Base-by-base conservation (phyloP, 768 basidiomycete genomes). In the Russula virescens region DNA sequence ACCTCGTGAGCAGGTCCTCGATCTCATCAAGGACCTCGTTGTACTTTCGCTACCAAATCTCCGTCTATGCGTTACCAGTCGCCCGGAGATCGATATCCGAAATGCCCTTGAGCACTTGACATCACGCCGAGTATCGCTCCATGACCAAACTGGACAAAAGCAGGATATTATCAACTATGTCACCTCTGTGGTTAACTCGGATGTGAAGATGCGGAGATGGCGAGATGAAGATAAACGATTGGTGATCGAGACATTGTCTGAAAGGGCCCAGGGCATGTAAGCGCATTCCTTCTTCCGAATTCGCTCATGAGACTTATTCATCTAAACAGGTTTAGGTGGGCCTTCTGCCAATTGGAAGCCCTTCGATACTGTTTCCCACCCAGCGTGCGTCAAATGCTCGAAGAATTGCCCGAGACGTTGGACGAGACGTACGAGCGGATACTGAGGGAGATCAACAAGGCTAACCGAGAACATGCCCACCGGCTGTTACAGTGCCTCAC, bases 131-230 rank as follows among this genome's bases (percentile, higher is more conserved):
- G 26, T 55, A 6, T 55, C 54, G 5, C 54, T 55, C 13, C 54
- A 55, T 7, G 26, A 55, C 2, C 42, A 55, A 55, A 45, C 19
- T 45, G 54, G 54, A 45, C 54, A 55, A 45, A 55, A 45, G 26
- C 3, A 45, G 10, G 42, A 55, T 21, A 55, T 55, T 5, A 10
- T 55, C 19, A 7, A 43, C 11, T 55, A 55, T 55, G 19, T 55
- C 1, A 28, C 16, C 1, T 55, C 42, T 18, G 26, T 55, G 5
- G 42, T 45, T 13, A 19, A 45, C 10, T 55, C 42, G 3, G 54
- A 55, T 18, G 0, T 25, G 16, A 55, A n/a, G 7, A 55, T 55
- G 54, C 19, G n/a, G 3, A 28, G 6, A 55, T 55, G 54, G 54
- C 18, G 42, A 14, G 26, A 31, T 2, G 42, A 45, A 21, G 54